Conservation (phyloP, 2,329 filamentous ascomycete genomes). For the Chalaropsis thielavioides region DNA sequence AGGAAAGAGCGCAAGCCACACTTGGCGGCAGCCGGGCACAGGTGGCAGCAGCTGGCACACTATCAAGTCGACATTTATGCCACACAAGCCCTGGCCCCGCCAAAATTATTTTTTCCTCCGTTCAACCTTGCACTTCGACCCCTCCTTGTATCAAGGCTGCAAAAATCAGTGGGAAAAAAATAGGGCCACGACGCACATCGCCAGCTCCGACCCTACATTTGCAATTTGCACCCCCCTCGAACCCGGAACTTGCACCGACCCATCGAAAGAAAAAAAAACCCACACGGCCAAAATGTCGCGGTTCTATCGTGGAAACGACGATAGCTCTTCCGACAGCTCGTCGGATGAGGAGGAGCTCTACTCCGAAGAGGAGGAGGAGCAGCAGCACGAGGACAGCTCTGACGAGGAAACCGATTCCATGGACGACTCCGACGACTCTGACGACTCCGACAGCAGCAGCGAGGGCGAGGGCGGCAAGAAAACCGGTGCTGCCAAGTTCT, state of each 20-base stretch:
- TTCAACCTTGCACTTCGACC: slow-evolving; percentile 16
- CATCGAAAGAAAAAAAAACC: background rate
- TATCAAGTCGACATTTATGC: slow-evolving; percentile 12
- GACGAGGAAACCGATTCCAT: slow-evolving; percentile 39
- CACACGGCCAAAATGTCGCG: slow-evolving; percentile 55
- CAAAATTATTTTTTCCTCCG: slow-evolving; percentile 17
- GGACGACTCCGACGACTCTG: slow-evolving; percentile 35
- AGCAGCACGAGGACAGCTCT: slow-evolving; percentile 32
- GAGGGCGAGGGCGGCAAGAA: slow-evolving; percentile 52
- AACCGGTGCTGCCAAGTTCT: slow-evolving; percentile 67
- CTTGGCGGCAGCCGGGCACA: background rate
- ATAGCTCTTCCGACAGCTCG: slow-evolving; percentile 91
- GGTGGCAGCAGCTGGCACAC: slow-evolving; percentile 7
- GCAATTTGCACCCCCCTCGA: slow-evolving; percentile 6
- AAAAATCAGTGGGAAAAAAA: slow-evolving; percentile 16
- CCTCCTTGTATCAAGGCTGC: slow-evolving; percentile 16
- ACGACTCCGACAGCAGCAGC: slow-evolving; percentile 41
- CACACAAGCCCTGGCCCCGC: slow-evolving; percentile 19
- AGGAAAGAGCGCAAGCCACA: slow-evolving; percentile 2
- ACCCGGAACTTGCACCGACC: background rate
- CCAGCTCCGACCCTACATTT: slow-evolving; percentile 16
- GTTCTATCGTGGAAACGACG: slow-evolving; percentile 85
- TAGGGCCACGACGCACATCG: slow-evolving; percentile 16
- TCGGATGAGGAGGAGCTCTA: slow-evolving; percentile 95
- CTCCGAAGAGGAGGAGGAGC: slow-evolving; percentile 55